Evolutionary conservation across 805 yeast species (phyloP).

Genomic region (Naumovozyma castellii): DNA sequence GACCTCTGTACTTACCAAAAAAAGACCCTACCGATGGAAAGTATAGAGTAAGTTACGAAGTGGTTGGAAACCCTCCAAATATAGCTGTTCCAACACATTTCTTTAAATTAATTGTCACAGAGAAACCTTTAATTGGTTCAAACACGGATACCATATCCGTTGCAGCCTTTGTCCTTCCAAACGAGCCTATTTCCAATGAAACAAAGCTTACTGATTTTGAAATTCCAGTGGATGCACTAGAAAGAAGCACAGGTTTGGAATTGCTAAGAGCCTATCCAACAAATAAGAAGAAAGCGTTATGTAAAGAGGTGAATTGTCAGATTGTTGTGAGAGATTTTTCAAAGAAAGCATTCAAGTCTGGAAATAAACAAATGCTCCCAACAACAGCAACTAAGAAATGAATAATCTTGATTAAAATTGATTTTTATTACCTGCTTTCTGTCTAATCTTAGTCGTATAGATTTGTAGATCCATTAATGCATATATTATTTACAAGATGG

Average conservation of each 20-base stretch:
- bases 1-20: slow-evolving; percentile 85
- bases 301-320: slow-evolving; percentile 72
- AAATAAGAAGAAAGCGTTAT: slow-evolving; percentile 49
- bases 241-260: slow-evolving; percentile 77
- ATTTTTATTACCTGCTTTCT: neutral
- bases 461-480: too few species aligned
- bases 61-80: slow-evolving; percentile 92
- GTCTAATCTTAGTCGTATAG: neutral
- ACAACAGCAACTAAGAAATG: neutral
- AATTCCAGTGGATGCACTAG: slow-evolving; percentile 85
- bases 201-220: slow-evolving; percentile 66
- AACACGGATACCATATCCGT: slow-evolving; percentile 42
- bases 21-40: slow-evolving; percentile 68
- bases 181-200: slow-evolving; percentile 63
- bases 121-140: slow-evolving; percentile 38
- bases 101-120: slow-evolving; percentile 84
- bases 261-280: slow-evolving; percentile 62
- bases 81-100: slow-evolving; percentile 97
- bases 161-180: slow-evolving; percentile 92
- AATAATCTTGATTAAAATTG: neutral
- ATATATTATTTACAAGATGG: neutral
- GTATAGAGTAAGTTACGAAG: slow-evolving; percentile 75
- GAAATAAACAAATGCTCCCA: neutral
- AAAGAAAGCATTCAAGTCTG: neutral
- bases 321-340: slow-evolving; percentile 71